Conservation (phyloP, 225 moss, liverwort and hornwort genomes). For the Ulota crispa region DNA sequence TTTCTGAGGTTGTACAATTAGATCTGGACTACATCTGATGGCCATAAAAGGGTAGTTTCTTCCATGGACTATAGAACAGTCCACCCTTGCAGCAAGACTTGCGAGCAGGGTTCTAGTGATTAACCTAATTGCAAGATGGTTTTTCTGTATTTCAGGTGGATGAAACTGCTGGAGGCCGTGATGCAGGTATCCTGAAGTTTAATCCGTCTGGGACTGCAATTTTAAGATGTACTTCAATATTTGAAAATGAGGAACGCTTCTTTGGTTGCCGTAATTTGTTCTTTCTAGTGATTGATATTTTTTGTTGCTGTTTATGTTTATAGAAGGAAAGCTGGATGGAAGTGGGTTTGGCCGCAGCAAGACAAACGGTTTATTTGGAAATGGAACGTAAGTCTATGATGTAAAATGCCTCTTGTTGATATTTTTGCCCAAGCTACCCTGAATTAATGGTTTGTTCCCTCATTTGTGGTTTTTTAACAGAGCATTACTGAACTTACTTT, state of each 20-base stretch:
- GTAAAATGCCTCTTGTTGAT: not conserved
- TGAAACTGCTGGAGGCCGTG: conserved; percentile 84
- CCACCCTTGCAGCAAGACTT: not conserved
- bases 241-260: conserved; percentile 16
- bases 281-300: conserved; percentile 2
- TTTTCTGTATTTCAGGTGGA: conserved; percentile 64
- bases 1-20: not conserved
- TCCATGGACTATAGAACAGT: not conserved
- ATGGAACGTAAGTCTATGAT: conserved; percentile 73
- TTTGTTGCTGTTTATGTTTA: conserved; percentile 17
- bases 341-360: conserved; percentile 78
- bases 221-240: conserved; percentile 11
- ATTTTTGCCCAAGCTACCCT: not conserved
- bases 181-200: conserved; percentile 60
- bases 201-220: not conserved
- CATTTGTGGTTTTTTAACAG: not conserved
- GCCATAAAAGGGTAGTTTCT: not conserved
- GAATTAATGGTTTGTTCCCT: not conserved
- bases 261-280: conserved; percentile 5
- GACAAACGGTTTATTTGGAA: conserved; percentile 66
- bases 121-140: conserved; percentile 19
- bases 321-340: conserved; percentile 92
- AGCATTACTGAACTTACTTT: not conserved
- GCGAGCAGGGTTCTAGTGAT: not conserved
- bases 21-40: not conserved